Conservation (phyloP, 257 asterid species). For the Marsdenia floribunda region DNA sequence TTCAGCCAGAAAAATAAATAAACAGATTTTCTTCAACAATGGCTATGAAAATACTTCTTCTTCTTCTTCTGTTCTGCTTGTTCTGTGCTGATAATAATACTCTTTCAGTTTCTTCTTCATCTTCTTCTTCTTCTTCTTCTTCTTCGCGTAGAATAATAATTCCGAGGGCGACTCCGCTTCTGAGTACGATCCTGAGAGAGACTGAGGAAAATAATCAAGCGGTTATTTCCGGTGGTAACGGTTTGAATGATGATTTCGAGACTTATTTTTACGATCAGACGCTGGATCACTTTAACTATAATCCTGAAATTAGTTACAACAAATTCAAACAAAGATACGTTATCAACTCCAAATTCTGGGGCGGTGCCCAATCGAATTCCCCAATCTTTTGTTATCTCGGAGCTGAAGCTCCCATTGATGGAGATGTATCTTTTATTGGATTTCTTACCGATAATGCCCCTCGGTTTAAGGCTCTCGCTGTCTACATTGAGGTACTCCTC, state of each 20-base stretch:
- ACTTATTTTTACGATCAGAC: slow-evolving; percentile 55
- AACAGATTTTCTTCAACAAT: too few relatives aligned
- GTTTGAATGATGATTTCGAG: slow-evolving; percentile 29
- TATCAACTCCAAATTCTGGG: slow-evolving; percentile 45
- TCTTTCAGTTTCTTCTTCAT: too few relatives aligned
- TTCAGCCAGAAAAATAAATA: too few relatives aligned
- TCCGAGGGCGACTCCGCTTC: slow-evolving; percentile 17
- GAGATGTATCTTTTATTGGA: slow-evolving; percentile 27
- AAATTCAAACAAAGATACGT: slow-evolving; percentile 54
- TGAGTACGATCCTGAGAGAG: slow-evolving; percentile 7
- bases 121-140: too few relatives aligned
- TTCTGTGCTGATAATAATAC: background rate
- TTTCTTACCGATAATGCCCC: slow-evolving; percentile 57
- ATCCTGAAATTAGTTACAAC: slow-evolving; percentile 42
- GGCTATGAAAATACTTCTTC: too few relatives aligned
- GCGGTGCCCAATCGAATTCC: slow-evolving; percentile 37
- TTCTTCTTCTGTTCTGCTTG: background rate
- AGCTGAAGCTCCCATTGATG: slow-evolving; percentile 49
- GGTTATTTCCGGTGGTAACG: background rate
- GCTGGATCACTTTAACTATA: slow-evolving; percentile 73
- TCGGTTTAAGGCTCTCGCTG: slow-evolving; percentile 50
- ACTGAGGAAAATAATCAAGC: background rate
- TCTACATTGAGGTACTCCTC: slow-evolving; percentile 57
- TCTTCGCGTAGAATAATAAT: background rate
- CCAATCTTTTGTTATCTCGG: slow-evolving; percentile 73